Percentiles rank a stretch among this genome's conserved stretches.
Evolutionary conservation across 1,284 basidiomycete species (phyloP).

Genomic region (Austroboletus olivaceoglutinosus): DNA sequence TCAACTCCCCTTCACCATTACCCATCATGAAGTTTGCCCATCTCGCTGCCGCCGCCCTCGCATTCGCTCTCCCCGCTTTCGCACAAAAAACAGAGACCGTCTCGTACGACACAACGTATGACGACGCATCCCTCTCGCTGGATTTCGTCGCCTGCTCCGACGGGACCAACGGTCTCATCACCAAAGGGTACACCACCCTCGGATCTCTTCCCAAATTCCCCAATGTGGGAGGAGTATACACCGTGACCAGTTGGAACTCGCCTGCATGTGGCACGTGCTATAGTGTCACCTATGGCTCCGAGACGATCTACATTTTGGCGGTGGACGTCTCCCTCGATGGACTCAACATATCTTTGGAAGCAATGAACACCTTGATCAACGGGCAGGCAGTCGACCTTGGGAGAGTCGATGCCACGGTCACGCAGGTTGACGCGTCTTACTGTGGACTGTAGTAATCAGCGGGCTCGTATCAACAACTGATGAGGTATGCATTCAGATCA

Average conservation of each 20-base stretch:
- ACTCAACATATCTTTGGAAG: conserved; percentile 41
- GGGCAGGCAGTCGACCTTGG: background rate
- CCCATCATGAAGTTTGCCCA: background rate
- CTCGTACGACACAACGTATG: background rate
- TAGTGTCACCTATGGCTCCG: background rate
- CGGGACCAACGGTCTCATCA: conserved; percentile 47
- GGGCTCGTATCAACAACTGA: too few species aligned
- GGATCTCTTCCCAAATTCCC: conserved; percentile 44
- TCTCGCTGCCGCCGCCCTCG: background rate
- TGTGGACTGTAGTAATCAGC: background rate
- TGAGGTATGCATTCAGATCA: too few species aligned
- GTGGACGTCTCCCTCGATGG: conserved; percentile 36
- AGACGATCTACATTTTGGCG: background rate
- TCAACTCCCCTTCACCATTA: background rate
- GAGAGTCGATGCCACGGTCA: background rate
- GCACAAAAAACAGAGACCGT: background rate
- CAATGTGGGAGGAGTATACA: conserved; percentile 43
- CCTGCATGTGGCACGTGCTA: background rate
- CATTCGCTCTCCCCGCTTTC: background rate
- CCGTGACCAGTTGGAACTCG: conserved; percentile 19
- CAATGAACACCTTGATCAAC: conserved; percentile 47
- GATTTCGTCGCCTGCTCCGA: conserved; percentile 48
- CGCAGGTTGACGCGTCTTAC: background rate
- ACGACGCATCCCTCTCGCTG: conserved; percentile 27
- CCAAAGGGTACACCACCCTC: conserved; percentile 40